phyloP scores from a whole-genome alignment of 768 basidiomycete genomes.

The Cytidiella melzeri region DNA sequence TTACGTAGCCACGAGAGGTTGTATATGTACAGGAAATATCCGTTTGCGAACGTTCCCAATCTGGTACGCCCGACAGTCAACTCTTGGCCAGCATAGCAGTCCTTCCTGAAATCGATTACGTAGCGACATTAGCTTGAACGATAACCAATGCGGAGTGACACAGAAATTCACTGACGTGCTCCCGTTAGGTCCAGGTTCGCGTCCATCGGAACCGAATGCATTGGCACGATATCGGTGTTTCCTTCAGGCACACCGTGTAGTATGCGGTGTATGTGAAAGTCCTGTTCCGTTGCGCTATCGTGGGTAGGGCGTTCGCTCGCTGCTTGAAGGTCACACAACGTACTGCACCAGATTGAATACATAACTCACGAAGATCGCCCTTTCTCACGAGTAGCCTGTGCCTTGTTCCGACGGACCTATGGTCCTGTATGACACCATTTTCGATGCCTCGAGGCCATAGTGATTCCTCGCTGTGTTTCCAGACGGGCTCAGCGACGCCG shows the following conservation, averaged over 20 bases:
- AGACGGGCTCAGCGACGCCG: conserved; percentile 75
- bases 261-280: conserved; percentile 76
- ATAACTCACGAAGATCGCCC: conserved; percentile 55
- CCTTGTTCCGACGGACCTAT: conserved; percentile 76
- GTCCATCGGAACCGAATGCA: conserved; percentile 87
- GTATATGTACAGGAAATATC: conserved; percentile 72
- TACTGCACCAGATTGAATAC: conserved; percentile 5
- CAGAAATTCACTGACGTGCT: conserved; percentile 60
- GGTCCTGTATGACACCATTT: conserved; percentile 49
- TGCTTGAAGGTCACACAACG: conserved; percentile 22
- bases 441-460: conserved; percentile 58
- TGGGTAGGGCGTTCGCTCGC: conserved; percentile 52
- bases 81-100: conserved; percentile 98
- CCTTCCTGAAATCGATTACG: conserved; percentile 92
- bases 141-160: too few species aligned
- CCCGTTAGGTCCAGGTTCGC: conserved; percentile 95
- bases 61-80: conserved; percentile 96
- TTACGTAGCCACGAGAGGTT: conserved; percentile 33
- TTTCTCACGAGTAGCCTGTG: conserved; percentile 61
- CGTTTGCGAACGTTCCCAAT: conserved; percentile 89
- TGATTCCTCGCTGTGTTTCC: conserved; percentile 33
- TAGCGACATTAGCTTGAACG: background rate
- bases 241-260: conserved; percentile 87
- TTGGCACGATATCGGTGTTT: conserved; percentile 61
- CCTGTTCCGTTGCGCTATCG: conserved; percentile 43